Evolutionary conservation across 2,329 filamentous ascomycete genomes (phyloP).

Genomic region (Venturiaceae sp.): DNA sequence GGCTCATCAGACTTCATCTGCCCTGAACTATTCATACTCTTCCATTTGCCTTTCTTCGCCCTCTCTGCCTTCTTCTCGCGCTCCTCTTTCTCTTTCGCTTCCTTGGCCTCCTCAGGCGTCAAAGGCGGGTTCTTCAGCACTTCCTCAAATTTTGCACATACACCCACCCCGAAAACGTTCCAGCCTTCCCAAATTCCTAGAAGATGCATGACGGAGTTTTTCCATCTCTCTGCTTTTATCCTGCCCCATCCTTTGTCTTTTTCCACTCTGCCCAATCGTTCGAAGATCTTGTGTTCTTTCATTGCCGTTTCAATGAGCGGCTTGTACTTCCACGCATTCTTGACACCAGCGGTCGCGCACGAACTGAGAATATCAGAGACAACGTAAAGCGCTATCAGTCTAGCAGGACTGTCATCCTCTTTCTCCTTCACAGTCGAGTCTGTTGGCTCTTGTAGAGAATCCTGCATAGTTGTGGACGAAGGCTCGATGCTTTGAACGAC

Average conservation of each 20-base stretch:
- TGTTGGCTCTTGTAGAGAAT: conserved; percentile 11
- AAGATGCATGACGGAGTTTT: conserved; percentile 21
- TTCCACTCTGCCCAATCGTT: conserved; percentile 63
- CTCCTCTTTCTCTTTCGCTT: conserved; percentile 18
- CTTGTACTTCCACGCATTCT: conserved; percentile 80
- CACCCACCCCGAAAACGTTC: conserved; percentile 16
- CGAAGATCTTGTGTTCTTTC: conserved; percentile 59
- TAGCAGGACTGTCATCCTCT: conserved; percentile 60
- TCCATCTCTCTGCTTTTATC: conserved; percentile 54
- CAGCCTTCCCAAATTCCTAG: conserved; percentile 24
- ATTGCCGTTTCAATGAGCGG: conserved; percentile 69
- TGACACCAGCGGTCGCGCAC: conserved; percentile 63
- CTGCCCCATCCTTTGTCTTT: conserved; percentile 69
- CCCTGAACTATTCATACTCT: conserved; percentile 16
- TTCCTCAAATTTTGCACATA: background rate
- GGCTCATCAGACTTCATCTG: conserved; percentile 13
- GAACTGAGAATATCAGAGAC: conserved; percentile 73
- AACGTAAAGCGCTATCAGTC: conserved; percentile 73
- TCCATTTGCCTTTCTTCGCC: conserved; percentile 16
- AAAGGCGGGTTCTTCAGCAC: conserved; percentile 11
- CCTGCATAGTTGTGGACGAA: background rate
- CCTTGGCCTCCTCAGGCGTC: conserved; percentile 19
- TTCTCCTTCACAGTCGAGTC: conserved; percentile 18
- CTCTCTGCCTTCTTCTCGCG: conserved; percentile 30
- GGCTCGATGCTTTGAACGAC: conserved; percentile 2